Conservation (phyloP, 768 basidiomycete species). For the Podaxis sp. region DNA sequence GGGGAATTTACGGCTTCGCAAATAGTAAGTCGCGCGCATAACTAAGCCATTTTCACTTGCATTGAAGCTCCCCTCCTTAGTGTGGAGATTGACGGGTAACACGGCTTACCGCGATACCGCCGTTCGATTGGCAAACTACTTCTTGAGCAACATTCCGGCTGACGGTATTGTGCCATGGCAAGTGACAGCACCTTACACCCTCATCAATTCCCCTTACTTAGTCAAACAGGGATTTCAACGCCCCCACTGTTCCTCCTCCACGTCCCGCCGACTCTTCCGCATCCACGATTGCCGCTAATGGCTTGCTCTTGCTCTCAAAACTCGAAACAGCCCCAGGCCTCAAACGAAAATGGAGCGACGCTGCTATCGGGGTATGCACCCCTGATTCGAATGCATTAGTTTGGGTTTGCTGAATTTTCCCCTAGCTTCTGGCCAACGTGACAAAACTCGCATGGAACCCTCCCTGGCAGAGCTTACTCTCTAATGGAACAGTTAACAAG, state of each 20-base stretch:
- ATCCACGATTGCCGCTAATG: slow-evolving; percentile 61
- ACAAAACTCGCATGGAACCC: slow-evolving; percentile 57
- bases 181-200: slow-evolving; percentile 13
- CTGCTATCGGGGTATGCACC: slow-evolving; percentile 46
- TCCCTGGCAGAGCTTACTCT: slow-evolving; percentile 61
- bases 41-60: neutral
- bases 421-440: slow-evolving; percentile 47
- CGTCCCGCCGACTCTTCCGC: slow-evolving; percentile 72
- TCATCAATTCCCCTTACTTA: slow-evolving; percentile 3
- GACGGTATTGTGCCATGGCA: slow-evolving; percentile 72
- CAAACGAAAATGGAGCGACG: slow-evolving; percentile 41
- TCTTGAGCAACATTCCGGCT: slow-evolving; percentile 55
- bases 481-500: slow-evolving; percentile 65
- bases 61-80: slow-evolving; percentile 30
- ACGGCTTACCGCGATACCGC: slow-evolving; percentile 59
- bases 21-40: slow-evolving; percentile 48
- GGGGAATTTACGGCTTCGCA: slow-evolving; percentile 70
- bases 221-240: slow-evolving; percentile 67
- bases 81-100: slow-evolving; percentile 57
- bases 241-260: slow-evolving; percentile 51
- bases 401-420: neutral
- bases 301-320: slow-evolving; percentile 55
- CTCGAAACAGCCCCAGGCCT: slow-evolving; percentile 34
- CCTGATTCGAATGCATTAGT: neutral
- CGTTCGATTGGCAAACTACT: slow-evolving; percentile 56